phyloP scores from a whole-genome alignment of 306 rosid species.

The Medicago lupulina region DNA sequence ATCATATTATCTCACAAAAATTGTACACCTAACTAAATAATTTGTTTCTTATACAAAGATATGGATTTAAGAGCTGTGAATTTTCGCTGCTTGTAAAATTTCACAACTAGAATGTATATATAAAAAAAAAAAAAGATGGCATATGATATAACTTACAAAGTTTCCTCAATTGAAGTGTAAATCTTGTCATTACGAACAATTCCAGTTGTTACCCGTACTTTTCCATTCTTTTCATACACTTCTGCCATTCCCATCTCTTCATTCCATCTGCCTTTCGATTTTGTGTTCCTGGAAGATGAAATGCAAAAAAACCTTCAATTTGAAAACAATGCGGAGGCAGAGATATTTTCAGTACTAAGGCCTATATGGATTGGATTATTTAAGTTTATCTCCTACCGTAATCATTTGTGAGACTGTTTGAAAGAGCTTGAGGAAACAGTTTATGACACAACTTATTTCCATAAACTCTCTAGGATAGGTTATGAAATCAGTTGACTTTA shows the following conservation, averaged over 20 bases:
- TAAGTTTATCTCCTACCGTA: too few species aligned
- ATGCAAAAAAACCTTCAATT: neutral
- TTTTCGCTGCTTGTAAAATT: neutral
- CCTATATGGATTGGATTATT: too few species aligned
- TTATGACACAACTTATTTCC: too few species aligned
- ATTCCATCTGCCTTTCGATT: conserved; percentile 67
- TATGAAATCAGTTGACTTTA: too few species aligned
- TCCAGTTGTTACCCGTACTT: conserved; percentile 73
- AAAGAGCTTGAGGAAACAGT: too few species aligned
- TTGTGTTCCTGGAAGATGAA: conserved; percentile 47
- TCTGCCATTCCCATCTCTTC: conserved; percentile 70
- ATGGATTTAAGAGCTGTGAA: neutral
- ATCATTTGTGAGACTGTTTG: too few species aligned
- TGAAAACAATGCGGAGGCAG: too few species aligned
- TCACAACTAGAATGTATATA: neutral
- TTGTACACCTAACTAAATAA: neutral
- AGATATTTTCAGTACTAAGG: too few species aligned
- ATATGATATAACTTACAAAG: conserved; percentile 61
- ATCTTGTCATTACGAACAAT: conserved; percentile 57
- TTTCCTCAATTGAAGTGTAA: conserved; percentile 76
- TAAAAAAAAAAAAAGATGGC: conserved; percentile 20
- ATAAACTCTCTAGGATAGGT: too few species aligned
- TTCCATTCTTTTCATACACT: conserved; percentile 64
- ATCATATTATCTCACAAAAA: neutral
- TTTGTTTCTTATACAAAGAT: neutral